These are phyloP conservation scores for Cytidiella melzeri DNA, from an alignment of 768 basidiomycete genomes.

Conservation along the genomic window DNA sequence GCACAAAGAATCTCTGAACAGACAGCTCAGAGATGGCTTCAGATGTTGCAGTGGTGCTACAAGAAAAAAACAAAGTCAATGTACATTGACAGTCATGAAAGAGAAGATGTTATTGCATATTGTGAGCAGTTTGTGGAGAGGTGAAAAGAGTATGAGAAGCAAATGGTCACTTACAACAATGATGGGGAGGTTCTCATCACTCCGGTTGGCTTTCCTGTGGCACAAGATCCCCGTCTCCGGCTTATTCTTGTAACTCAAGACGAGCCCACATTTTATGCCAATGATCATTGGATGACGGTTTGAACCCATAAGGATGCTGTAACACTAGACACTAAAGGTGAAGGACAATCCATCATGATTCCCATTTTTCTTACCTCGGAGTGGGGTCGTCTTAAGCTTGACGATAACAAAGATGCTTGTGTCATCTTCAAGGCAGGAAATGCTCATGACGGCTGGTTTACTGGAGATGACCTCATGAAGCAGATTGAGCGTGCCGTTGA, in stretches of 20 bases:
- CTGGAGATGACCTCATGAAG: constrained; percentile 18
- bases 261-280: constrained; percentile 25
- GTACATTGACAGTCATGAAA: constrained; percentile 34
- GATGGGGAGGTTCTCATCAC: too few relatives aligned
- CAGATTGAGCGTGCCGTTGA: constrained; percentile 26
- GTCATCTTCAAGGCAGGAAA: constrained; percentile 28
- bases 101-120: too few relatives aligned
- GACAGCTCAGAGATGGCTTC: too few relatives aligned
- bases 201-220: too few relatives aligned
- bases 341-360: too few relatives aligned
- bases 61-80: constrained; percentile 19
- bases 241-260: constrained; percentile 25
- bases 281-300: constrained; percentile 15
- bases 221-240: too few relatives aligned
- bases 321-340: neutral
- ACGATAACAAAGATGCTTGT: constrained; percentile 16
- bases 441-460: constrained; percentile 27
- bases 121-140: too few relatives aligned
- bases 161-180: too few relatives aligned
- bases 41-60: constrained; percentile 23
- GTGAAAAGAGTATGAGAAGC: too few relatives aligned
- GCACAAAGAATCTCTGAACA: neutral
- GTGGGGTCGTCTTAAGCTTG: too few relatives aligned
- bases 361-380: too few relatives aligned
- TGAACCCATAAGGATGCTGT: constrained; percentile 15